Percentiles rank a stretch among this genome's conserved stretches.
phyloP scores from a whole-genome alignment of 1,284 basidiomycete species.

The Filobasidium uniguttulatum region DNA sequence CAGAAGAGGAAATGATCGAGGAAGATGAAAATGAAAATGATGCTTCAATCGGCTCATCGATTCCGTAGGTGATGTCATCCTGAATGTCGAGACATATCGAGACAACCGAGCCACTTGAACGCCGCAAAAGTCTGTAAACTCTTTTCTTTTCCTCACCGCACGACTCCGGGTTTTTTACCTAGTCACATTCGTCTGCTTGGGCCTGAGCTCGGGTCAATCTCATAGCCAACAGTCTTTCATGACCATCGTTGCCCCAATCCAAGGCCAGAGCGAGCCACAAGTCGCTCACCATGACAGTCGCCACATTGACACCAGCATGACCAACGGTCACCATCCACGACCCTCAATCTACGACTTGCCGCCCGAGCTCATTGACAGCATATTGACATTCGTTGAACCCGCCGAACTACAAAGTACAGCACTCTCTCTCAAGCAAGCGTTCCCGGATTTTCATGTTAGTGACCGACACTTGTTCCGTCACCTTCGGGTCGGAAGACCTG shows the following conservation, averaged over 20 bases:
- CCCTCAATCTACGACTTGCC: slow-evolving; percentile 19
- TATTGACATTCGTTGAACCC: slow-evolving; percentile 29
- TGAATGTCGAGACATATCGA: not conserved
- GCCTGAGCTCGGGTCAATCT: not conserved
- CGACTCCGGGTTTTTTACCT: too few species aligned
- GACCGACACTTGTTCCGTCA: slow-evolving; percentile 27
- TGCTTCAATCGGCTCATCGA: not conserved
- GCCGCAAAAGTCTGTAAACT: not conserved
- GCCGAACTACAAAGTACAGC: slow-evolving; percentile 28
- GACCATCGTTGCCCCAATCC: not conserved
- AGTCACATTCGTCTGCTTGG: too few species aligned
- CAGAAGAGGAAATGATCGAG: not conserved
- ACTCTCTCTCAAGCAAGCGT: slow-evolving; percentile 26
- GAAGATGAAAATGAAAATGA: not conserved
- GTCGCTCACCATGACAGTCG: not conserved
- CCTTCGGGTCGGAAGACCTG: slow-evolving; percentile 22
- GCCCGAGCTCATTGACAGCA: slow-evolving; percentile 31
- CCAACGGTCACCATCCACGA: not conserved
- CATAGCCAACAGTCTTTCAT: not conserved
- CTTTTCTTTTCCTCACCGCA: not conserved
- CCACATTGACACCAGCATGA: not conserved
- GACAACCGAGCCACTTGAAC: not conserved
- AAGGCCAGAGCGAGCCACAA: too few species aligned
- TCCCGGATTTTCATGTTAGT: slow-evolving; percentile 25
- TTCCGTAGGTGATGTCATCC: not conserved